These are phyloP conservation scores for Tuber calosporum DNA, from an alignment of 495 filamentous ascomycete genomes.

Conservation along the genomic window DNA sequence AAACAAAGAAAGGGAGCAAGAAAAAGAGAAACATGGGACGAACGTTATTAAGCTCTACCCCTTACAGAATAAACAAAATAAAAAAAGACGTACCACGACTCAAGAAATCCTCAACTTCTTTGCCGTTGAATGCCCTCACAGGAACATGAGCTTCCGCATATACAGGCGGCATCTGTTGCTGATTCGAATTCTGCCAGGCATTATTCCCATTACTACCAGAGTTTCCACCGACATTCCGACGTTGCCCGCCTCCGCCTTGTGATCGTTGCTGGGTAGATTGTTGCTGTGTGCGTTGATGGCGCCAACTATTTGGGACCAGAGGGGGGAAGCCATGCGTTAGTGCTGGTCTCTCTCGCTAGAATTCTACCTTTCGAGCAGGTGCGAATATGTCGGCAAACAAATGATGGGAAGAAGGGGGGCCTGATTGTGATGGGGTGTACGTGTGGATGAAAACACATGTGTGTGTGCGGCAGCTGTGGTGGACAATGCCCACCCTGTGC, in stretches of 20 bases:
- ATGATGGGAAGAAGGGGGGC: background rate
- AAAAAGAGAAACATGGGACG: conserved; percentile 1
- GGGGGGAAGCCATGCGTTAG: conserved; percentile 18
- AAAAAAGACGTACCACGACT: conserved; percentile 32
- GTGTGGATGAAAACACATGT: background rate
- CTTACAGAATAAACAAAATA: background rate
- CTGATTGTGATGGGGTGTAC: conserved; percentile 1
- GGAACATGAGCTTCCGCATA: conserved; percentile 38
- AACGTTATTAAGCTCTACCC: background rate
- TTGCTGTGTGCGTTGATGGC: conserved; percentile 21
- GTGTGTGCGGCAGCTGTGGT: background rate
- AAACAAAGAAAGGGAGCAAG: background rate
- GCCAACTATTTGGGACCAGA: conserved; percentile 26
- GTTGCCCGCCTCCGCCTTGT: conserved; percentile 30
- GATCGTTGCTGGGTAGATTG: conserved; percentile 32
- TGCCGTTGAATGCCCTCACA: conserved; percentile 39
- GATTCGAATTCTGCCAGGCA: conserved; percentile 29
- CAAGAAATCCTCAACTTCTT: conserved; percentile 39
- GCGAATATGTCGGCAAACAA: conserved; percentile 15
- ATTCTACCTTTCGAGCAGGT: conserved; percentile 8
- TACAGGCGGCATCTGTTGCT: conserved; percentile 26
- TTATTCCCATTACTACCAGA: conserved; percentile 36
- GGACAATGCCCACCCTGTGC: background rate
- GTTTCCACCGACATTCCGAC: conserved; percentile 31
- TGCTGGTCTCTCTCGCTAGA: conserved; percentile 15